Conservation (phyloP, 208 protist species). For the Herpetomonas muscarum region DNA sequence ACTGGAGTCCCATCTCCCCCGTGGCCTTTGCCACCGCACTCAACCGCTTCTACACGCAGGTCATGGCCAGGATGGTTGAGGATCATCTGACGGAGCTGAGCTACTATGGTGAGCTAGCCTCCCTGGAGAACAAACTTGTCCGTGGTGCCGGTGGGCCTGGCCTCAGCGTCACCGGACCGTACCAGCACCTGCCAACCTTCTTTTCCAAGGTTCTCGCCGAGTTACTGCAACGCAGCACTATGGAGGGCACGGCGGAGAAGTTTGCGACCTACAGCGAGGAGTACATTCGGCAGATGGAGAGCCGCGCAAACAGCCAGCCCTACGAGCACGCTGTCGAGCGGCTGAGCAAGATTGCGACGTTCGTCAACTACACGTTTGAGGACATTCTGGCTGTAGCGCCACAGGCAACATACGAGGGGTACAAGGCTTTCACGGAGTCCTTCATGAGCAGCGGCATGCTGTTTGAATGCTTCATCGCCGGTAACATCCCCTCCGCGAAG, state of each 20-base stretch:
- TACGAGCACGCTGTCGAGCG: constrained; percentile 30
- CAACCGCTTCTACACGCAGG: constrained; percentile 52
- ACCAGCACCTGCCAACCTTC: constrained; percentile 41
- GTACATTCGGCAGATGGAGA: constrained; percentile 23
- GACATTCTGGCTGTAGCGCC: constrained; percentile 38
- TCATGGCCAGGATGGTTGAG: constrained; percentile 44
- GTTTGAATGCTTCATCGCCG: constrained; percentile 59
- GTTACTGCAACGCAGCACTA: constrained; percentile 15
- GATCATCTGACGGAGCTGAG: constrained; percentile 40
- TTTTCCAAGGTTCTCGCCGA: constrained; percentile 34
- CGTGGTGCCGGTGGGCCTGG: constrained; percentile 23
- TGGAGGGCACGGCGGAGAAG: constrained; percentile 28
- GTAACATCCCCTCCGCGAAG: constrained; percentile 45
- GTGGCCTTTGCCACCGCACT: constrained; percentile 38
- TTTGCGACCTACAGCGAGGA: constrained; percentile 47
- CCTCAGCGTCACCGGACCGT: constrained; percentile 50
- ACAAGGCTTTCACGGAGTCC: constrained; percentile 40
- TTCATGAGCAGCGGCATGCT: constrained; percentile 47
- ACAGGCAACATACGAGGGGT: constrained; percentile 37
- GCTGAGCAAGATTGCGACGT: constrained; percentile 21
- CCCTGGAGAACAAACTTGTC: constrained; percentile 40
- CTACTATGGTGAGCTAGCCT: constrained; percentile 67
- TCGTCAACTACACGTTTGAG: constrained; percentile 39
- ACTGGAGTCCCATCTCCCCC: constrained; percentile 41
- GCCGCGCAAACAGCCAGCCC: constrained; percentile 28